Evolutionary conservation across 2,329 filamentous ascomycete genomes (phyloP).

Genomic region (Lachnum nothofagi): DNA sequence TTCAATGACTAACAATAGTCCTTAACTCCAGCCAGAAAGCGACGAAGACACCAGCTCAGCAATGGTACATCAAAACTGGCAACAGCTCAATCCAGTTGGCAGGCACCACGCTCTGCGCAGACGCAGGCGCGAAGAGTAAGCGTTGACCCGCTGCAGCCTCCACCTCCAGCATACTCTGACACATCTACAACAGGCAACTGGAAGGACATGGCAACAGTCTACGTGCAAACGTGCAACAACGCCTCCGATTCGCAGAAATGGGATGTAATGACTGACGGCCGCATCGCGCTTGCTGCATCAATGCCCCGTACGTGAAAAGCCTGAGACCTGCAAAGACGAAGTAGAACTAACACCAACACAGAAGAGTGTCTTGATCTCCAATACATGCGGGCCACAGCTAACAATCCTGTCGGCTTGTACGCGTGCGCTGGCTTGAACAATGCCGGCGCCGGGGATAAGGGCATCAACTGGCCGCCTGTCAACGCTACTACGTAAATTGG

Average conservation of each 20-base stretch:
- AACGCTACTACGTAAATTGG: constrained; percentile 13
- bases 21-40: constrained; percentile 10
- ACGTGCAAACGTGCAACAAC: constrained; percentile 8
- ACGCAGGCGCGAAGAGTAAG: constrained; percentile 18
- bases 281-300: constrained; percentile 15
- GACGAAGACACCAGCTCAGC: constrained; percentile 12
- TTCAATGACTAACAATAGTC: not conserved
- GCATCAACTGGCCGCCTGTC: constrained; percentile 19
- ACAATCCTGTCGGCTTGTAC: constrained; percentile 19
- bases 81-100: constrained; percentile 15
- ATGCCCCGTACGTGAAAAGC: constrained; percentile 16
- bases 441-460: constrained; percentile 16
- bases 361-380: constrained; percentile 20
- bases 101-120: constrained; percentile 12
- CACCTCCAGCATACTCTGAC: not conserved
- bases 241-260: constrained; percentile 10
- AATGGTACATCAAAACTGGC: constrained; percentile 21
- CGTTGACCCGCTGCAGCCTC: not conserved
- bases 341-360: constrained; percentile 5
- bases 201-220: constrained; percentile 18
- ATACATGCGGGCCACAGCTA: constrained; percentile 14
- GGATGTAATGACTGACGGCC: constrained; percentile 19
- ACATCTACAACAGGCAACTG: constrained; percentile 15
- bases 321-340: too few relatives aligned
- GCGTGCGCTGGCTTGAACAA: constrained; percentile 15